Percentiles rank a stretch among this genome's conserved stretches.
These are phyloP conservation scores for Solanum tarijense DNA, from an alignment of 257 asterid genomes.

Conservation along the genomic window DNA sequence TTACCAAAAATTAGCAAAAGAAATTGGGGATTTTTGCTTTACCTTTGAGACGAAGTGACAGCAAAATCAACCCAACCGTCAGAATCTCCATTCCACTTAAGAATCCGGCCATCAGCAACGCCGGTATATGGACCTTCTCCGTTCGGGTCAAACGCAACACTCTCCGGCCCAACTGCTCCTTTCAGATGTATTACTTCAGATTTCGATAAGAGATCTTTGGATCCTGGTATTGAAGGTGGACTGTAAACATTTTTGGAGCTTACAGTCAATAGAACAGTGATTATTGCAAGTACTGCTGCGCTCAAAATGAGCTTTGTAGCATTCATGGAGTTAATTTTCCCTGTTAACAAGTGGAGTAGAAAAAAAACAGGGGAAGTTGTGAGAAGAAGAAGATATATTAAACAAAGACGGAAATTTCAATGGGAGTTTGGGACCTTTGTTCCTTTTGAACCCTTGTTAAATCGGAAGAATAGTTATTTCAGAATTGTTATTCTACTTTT, in stretches of 20 bases:
- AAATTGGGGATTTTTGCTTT: neutral
- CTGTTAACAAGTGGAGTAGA: neutral
- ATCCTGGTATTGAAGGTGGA: slow-evolving; percentile 1
- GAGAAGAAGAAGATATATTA: neutral
- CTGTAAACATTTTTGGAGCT: neutral
- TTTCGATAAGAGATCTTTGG: neutral
- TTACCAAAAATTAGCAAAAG: neutral
- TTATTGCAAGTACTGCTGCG: neutral
- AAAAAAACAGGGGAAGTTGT: neutral
- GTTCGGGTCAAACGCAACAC: slow-evolving; percentile 10
- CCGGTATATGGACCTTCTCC: slow-evolving; percentile 25
- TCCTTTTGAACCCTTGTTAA: neutral
- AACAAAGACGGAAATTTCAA: neutral
- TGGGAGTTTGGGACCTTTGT: neutral
- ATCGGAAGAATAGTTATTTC: no score
- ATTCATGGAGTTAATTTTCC: neutral
- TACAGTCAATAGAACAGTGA: neutral
- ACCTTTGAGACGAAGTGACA: slow-evolving; percentile 14
- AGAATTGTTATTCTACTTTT: neutral
- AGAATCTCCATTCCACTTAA: slow-evolving; percentile 5
- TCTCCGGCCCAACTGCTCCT: slow-evolving; percentile 17
- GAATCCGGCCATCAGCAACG: slow-evolving; percentile 23
- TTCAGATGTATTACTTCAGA: neutral
- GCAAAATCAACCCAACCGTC: slow-evolving; percentile 17
- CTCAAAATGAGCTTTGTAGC: neutral